Evolutionary conservation across 2,329 filamentous ascomycete species (phyloP), one percentile per base, ranked within the genome.

Genomic region (Trichoderma cornu-damae): DNA sequence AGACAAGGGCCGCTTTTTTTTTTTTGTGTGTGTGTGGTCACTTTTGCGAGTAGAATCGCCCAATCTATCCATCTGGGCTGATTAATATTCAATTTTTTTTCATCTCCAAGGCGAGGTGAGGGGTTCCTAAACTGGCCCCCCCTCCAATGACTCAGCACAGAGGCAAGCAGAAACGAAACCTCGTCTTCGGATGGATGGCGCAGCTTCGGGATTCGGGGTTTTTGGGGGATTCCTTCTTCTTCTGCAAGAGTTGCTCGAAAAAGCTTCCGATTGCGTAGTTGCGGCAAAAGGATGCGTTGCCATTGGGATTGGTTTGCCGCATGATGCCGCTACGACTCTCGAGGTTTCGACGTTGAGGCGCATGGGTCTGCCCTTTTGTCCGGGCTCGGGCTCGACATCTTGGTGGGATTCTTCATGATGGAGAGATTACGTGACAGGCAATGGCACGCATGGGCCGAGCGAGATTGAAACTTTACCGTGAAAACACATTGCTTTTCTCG

Each of bases 301-400:
- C 11, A 46, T 54, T 40, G 51, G n/a, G 51, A 6, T 22, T 4
- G 22, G 20, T 46, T 26, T 46, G 51, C 51, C 51, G 51, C 51
- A 54, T 16, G 40, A 54, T 46, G 51, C 51, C 51, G 51, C 51
- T n/a, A n/a, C n/a, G n/a, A 54, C n/a, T 37, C 30, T 46, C 50
- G 50, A 38, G 26, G 20, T 24, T 34, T 26, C 38, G 26, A 32
- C 22, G 18, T n/a, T 22, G 9, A 16, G 28, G 20, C 22, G 20
- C 30, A 43, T 44, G 18, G 37, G 38, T n/a, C 6, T 14, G 22
- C 22, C 6, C 47, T 30, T 9, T 40, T 16, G 14, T n/a, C 14
- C 20, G 6, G n/a, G 20, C 22, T 14, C 20, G 24, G 22, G 22
- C 6, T 26, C 24, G 40, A n/a, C n/a, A n/a, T n/a, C n/a, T n/a